Evolutionary conservation across 371 early-diverging fungal genomes (phyloP), one percentile per base, ranked within the genome.

Genomic region (Entomophthora muscae): DNA sequence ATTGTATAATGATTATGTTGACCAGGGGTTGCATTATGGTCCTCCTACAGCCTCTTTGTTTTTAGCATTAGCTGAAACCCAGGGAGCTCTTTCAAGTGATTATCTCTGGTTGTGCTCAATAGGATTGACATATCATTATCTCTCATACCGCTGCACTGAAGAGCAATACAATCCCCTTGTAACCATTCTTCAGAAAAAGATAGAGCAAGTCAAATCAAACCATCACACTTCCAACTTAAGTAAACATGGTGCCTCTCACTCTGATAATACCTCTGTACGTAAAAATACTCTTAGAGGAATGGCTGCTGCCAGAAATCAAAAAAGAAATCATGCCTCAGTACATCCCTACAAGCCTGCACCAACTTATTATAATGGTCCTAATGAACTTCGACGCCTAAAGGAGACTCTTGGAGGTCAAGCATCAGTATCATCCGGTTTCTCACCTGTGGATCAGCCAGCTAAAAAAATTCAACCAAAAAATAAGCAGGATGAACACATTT

Each of bases 61-160:
- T 22, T 26, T 55, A 55, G 28, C 56, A 12, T 12, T 55, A n/a
- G 56, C 56, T 55, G 56, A 55, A 55, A 27, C 24, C 13, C 56
- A 55, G n/a, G 56, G 56, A 12, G 26, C 22, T n/a, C 10, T 55
- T 24, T 24, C 22, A 55, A 27, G 28, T 55, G 56, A 55, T 55
- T 55, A 55, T 26, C 28, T 55, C 22, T 55, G 56, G 56, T 55
- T 3, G 56, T 3, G 12, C 28, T 55, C 56, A 13, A 55, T 55
- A 7, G 56, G 56, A 55, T n/a, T 55, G 22, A 55, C 56, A 55
- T 55, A 22, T 55, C 56, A 27, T 55, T 55, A 24, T 55, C 3
- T 55, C 28, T 55, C 56, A 7, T 24, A 55, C n/a, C 56, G 28
- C 12, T 27, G 28, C n/a, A 55, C 24, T 55, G 28, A 27, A 55